Evolutionary conservation across 164 flowering plant species (phyloP).

Genomic region (Kalanchoe fedtschenkoi): DNA sequence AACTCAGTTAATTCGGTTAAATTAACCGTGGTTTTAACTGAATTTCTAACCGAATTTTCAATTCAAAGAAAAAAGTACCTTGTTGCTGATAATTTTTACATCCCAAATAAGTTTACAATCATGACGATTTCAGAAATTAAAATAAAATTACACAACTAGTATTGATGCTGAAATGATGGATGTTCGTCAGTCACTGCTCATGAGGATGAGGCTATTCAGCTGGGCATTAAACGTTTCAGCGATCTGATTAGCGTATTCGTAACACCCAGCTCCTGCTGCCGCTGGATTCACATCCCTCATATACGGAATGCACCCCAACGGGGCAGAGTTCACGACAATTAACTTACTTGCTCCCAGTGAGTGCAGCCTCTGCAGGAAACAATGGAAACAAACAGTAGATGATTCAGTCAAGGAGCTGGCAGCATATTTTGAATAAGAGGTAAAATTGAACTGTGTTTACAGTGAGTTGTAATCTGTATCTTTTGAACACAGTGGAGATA

Average conservation of each 20-base stretch:
- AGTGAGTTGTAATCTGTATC: slow-evolving; percentile 50
- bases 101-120: no score
- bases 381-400: not conserved
- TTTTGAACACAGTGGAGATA: slow-evolving; percentile 40
- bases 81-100: no score
- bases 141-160: no score
- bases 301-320: slow-evolving; percentile 71
- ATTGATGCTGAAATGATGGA: no score
- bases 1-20: no score
- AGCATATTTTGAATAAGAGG: not conserved
- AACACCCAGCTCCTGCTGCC: slow-evolving; percentile 35
- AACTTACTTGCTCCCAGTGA: slow-evolving; percentile 56
- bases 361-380: slow-evolving; percentile 41
- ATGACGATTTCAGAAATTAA: no score
- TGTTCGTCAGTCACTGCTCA: no score
- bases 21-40: no score
- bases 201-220: slow-evolving; percentile 38
- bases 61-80: no score
- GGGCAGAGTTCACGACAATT: slow-evolving; percentile 51
- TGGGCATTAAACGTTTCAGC: slow-evolving; percentile 38
- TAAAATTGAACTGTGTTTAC: slow-evolving; percentile 19
- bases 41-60: no score
- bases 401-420: not conserved
- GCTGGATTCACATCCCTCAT: slow-evolving; percentile 38
- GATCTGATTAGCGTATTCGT: slow-evolving; percentile 32